These are phyloP conservation scores for Cladosporium sp. DNA, from an alignment of 2,329 filamentous ascomycete genomes.

Conservation along the genomic window DNA sequence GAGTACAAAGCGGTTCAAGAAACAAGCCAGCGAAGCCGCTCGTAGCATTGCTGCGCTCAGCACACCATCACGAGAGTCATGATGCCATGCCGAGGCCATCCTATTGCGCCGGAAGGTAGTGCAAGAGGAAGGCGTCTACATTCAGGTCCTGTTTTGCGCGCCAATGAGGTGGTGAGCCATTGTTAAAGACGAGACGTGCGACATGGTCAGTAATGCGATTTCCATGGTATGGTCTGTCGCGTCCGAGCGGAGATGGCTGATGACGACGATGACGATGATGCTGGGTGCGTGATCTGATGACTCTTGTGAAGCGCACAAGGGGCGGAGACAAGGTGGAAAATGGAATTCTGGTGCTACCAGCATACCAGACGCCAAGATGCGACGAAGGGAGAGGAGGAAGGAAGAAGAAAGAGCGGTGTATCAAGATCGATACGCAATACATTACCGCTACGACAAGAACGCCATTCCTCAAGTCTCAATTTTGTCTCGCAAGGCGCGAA, in stretches of 20 bases:
- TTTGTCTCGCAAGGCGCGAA: background rate
- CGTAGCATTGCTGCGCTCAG: background rate
- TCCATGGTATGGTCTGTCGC: background rate
- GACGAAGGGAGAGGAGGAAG: background rate
- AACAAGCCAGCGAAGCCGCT: background rate
- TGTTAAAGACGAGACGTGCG: background rate
- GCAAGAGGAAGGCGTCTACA: background rate
- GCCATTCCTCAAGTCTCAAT: conserved; percentile 1
- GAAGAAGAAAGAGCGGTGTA: background rate
- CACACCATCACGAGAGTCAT: background rate
- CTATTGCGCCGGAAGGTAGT: background rate
- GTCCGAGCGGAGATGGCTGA: conserved; percentile 1
- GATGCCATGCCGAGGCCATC: background rate
- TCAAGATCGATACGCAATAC: background rate
- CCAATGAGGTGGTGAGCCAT: background rate
- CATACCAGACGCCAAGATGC: background rate
- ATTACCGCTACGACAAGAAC: background rate
- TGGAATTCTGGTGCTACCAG: background rate
- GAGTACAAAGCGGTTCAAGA: background rate
- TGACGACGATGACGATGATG: too few relatives aligned
- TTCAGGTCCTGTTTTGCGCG: background rate
- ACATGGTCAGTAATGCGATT: background rate
- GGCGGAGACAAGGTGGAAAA: background rate
- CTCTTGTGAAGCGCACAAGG: background rate
- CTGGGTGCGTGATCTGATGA: background rate